A percentile compares a stretch with the other conserved stretches of the same genome.
These are phyloP conservation scores for Ceratocystis colombiana DNA, from an alignment of 2,329 filamentous ascomycete genomes.

Conservation along the genomic window DNA sequence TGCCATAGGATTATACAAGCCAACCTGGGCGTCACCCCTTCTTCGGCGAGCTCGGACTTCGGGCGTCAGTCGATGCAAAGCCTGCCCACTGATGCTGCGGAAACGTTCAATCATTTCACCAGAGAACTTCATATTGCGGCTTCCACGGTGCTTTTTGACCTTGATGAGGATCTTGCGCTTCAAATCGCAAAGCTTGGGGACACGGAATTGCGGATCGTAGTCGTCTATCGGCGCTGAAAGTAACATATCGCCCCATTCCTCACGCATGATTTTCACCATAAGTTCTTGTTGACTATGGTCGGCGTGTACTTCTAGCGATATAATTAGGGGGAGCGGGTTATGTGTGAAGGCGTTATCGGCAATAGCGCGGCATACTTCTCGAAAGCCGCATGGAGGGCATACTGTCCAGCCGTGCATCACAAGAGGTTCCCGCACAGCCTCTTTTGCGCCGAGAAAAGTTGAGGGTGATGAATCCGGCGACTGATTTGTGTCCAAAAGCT, in stretches of 20 bases:
- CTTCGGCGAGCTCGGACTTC: constrained; percentile 16
- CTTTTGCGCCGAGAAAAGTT: neutral
- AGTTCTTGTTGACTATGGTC: constrained; percentile 71
- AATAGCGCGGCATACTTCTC: constrained; percentile 74
- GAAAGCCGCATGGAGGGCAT: constrained; percentile 76
- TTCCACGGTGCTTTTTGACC: constrained; percentile 51
- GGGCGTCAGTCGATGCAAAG: constrained; percentile 27
- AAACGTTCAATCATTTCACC: constrained; percentile 30
- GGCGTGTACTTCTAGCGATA: constrained; percentile 87
- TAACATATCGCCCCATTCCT: constrained; percentile 70
- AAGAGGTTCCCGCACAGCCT: constrained; percentile 50
- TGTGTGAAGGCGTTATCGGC: constrained; percentile 64
- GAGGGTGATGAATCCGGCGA: neutral
- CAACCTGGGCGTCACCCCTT: constrained; percentile 19
- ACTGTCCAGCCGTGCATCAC: constrained; percentile 78
- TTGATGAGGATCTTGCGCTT: constrained; percentile 74
- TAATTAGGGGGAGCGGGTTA: constrained; percentile 71
- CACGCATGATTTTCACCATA: constrained; percentile 89
- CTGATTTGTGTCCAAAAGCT: neutral
- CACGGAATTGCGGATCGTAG: constrained; percentile 43
- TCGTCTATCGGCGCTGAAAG: constrained; percentile 49
- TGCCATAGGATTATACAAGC: constrained; percentile 2
- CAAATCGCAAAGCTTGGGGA: constrained; percentile 63
- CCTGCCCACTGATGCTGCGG: constrained; percentile 31
- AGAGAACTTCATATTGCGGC: constrained; percentile 25